Evolutionary conservation across 441 rosid species (phyloP), one percentile per base, ranked within the genome.

Genomic region (Syzygium syzygioides): DNA sequence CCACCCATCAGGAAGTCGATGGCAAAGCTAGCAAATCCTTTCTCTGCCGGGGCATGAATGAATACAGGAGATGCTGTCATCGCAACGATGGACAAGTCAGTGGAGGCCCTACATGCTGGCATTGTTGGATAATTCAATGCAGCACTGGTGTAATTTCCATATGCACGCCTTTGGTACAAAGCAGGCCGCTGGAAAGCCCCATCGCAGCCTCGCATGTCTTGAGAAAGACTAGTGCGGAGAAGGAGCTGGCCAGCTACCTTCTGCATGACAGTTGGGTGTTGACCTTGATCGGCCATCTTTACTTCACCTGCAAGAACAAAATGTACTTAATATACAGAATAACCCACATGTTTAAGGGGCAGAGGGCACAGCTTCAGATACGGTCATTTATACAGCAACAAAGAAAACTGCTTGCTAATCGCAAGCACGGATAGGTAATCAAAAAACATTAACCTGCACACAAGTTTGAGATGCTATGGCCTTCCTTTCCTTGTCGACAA

Each of bases 211-310:
- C 91, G 93, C 60, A 90, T 68, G 62, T 94, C 96, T 52, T 88
- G 91, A 19, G 95, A 90, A 88, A 90, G 86, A 68, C 92, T 87
- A 6, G 96, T 90, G 34, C 88, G 92, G 89, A 91, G 76, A 83
- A 79, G 86, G 88, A 93, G 80, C 95, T 95, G 95, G 52, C 96
- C 95, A 68, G 94, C 92, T 57, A 93, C 92, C 93, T 96, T 95
- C 90, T 94, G 96, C 90, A 94, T 89, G n/a, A 95, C 90, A 37
- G 92, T 85, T 2, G 96, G 96, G 89, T 95, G 94, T 90, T 91
- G 95, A 90, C 89, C 91, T 89, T 94, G 97, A 93, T 96, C 96
- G 89, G 80, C 96, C 98, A 96, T 96, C 86, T 89, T 90, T 80
- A 87, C 88, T 90, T 90, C 87, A 90, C 92, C 94, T 91, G 90